Conservation (phyloP, 2,329 filamentous ascomycete species). For the Cyphellophora attinorum region DNA sequence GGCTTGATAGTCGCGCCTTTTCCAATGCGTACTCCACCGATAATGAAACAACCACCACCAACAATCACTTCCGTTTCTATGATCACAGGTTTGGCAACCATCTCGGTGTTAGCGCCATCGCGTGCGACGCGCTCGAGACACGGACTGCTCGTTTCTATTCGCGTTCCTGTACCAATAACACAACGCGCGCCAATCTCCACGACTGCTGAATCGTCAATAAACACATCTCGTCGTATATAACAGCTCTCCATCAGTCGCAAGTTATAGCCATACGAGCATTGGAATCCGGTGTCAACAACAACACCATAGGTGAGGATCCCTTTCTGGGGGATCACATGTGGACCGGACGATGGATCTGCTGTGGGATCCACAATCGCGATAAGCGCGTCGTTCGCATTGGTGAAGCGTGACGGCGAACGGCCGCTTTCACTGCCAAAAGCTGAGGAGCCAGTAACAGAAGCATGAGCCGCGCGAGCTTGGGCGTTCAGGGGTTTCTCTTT, state of each 20-base stretch:
- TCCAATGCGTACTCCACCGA: slow-evolving; percentile 33
- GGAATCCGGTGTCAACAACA: slow-evolving; percentile 78
- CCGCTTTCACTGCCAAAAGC: slow-evolving; percentile 65
- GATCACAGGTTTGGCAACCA: slow-evolving; percentile 59
- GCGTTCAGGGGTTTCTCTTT: too few relatives aligned
- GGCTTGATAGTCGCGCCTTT: slow-evolving; percentile 35
- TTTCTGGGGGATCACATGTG: slow-evolving; percentile 31
- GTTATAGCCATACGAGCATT: slow-evolving; percentile 93
- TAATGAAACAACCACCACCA: slow-evolving; percentile 52
- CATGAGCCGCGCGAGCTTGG: too few relatives aligned
- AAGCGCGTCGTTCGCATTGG: too few relatives aligned
- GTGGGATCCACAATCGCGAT: too few relatives aligned
- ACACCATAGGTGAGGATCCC: slow-evolving; percentile 61
- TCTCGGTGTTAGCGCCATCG: slow-evolving; percentile 63
- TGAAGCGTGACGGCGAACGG: too few relatives aligned
- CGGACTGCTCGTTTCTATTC: slow-evolving; percentile 67
- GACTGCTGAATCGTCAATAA: slow-evolving; percentile 74
- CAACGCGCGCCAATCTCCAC: slow-evolving; percentile 67
- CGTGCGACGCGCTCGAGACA: slow-evolving; percentile 64
- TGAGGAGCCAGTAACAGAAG: too few relatives aligned
- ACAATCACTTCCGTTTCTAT: slow-evolving; percentile 68
- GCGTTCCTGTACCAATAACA: slow-evolving; percentile 72
- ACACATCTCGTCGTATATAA: slow-evolving; percentile 72
- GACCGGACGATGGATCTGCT: too few relatives aligned
- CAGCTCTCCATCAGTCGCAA: slow-evolving; percentile 79